A percentile compares a stretch with the other conserved stretches of the same genome.
phyloP scores from a whole-genome alignment of 2,329 filamentous ascomycete genomes.

The Boeremia lycopersici region DNA sequence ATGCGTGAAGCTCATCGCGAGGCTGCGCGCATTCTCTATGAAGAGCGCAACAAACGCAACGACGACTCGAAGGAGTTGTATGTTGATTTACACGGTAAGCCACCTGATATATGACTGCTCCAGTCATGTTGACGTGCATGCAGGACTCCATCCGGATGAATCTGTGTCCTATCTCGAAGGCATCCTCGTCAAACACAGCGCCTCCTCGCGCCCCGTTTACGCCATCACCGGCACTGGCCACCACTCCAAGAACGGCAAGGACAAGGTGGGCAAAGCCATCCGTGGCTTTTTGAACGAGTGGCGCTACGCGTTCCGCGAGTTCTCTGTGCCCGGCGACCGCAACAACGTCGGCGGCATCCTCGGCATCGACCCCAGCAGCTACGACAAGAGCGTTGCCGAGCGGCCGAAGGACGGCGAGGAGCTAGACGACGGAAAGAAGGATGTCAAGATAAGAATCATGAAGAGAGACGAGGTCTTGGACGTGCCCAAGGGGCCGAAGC shows the following conservation, averaged over 20 bases:
- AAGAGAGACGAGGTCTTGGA: constrained; percentile 46
- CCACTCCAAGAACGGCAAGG: constrained; percentile 98
- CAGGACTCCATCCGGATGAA: constrained; percentile 92
- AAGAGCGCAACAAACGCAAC: constrained; percentile 81
- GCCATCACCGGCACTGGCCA: constrained; percentile 97
- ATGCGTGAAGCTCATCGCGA: constrained; percentile 98
- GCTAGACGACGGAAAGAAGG: constrained; percentile 35
- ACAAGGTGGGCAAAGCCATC: constrained; percentile 95
- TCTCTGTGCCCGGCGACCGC: constrained; percentile 93
- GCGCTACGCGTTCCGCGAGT: constrained; percentile 94
- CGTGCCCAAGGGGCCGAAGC: constrained; percentile 46
- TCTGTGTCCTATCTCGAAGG: constrained; percentile 92
- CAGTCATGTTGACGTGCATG: constrained; percentile 11
- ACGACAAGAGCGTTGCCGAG: constrained; percentile 54
- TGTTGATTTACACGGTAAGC: constrained; percentile 81
- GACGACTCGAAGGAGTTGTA: constrained; percentile 74
- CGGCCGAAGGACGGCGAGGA: constrained; percentile 44
- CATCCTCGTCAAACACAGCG: constrained; percentile 82
- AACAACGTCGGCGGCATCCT: constrained; percentile 75
- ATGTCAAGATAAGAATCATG: constrained; percentile 46
- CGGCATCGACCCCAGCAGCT: constrained; percentile 67
- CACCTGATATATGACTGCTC: too few species aligned
- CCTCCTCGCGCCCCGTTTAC: constrained; percentile 76
- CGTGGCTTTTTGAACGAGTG: constrained; percentile 91
- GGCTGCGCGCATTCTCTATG: constrained; percentile 88